A percentile compares a stretch with the other conserved stretches of the same genome.
Conservation (phyloP, 805 yeast genomes). For the Candida multigemmis region DNA sequence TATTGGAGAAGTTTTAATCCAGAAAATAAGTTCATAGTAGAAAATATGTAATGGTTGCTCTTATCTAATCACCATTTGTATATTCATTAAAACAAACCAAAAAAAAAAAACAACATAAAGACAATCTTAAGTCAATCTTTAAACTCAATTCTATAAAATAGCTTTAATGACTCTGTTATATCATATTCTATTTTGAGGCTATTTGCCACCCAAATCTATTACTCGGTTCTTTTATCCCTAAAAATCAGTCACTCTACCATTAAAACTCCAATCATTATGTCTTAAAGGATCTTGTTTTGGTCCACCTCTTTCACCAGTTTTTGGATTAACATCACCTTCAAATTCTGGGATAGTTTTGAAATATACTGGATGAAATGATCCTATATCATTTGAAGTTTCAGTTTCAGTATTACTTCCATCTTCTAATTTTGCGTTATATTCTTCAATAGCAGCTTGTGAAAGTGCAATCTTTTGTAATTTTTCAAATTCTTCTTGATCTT, state of each 20-base stretch:
- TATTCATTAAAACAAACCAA: neutral
- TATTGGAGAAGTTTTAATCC: too few relatives aligned
- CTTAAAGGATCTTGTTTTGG: slow-evolving; percentile 95
- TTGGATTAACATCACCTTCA: slow-evolving; percentile 89
- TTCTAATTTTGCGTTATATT: slow-evolving; percentile 44
- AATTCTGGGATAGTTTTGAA: slow-evolving; percentile 85
- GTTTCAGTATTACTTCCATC: slow-evolving; percentile 17
- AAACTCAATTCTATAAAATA: too few relatives aligned
- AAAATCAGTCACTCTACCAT: slow-evolving; percentile 95
- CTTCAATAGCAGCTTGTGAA: slow-evolving; percentile 71
- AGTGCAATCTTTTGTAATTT: slow-evolving; percentile 71
- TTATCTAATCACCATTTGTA: too few relatives aligned
- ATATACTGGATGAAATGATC: slow-evolving; percentile 57
- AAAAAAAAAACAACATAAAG: neutral
- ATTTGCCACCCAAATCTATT: too few relatives aligned
- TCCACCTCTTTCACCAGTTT: slow-evolving; percentile 93
- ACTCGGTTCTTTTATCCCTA: slow-evolving; percentile 14
- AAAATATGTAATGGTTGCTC: too few relatives aligned
- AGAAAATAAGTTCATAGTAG: too few relatives aligned
- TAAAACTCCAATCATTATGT: slow-evolving; percentile 80
- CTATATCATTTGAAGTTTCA: slow-evolving; percentile 39
- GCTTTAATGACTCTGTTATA: too few relatives aligned
- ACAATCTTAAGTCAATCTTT: neutral
- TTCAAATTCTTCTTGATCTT: slow-evolving; percentile 89
- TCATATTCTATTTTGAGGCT: too few relatives aligned